phyloP scores from a whole-genome alignment of 129 eudicot species.

The Flaveria ramosissima region DNA sequence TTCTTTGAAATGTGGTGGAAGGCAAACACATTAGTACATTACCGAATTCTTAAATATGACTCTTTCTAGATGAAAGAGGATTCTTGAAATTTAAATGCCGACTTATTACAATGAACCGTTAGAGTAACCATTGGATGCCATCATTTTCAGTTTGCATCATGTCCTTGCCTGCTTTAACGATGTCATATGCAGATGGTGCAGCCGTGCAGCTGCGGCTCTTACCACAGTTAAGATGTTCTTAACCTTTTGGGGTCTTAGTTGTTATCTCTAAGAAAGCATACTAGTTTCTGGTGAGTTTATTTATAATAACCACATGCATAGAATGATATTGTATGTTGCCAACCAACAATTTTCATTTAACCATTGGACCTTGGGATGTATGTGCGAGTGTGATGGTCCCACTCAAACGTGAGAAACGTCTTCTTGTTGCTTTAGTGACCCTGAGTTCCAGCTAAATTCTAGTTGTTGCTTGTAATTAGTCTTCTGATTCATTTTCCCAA shows the following conservation, averaged over 20 bases:
- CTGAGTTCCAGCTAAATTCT: too few species aligned
- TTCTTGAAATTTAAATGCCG: too few species aligned
- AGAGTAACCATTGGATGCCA: background rate
- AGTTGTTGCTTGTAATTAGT: too few species aligned
- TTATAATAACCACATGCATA: background rate
- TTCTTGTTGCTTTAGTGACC: too few species aligned
- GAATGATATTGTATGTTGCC: background rate
- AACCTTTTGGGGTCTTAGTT: background rate
- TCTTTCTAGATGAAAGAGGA: too few species aligned
- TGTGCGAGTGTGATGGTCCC: background rate
- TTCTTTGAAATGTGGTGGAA: too few species aligned
- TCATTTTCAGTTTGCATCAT: background rate
- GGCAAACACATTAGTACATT: too few species aligned
- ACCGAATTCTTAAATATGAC: too few species aligned
- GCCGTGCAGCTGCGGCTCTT: slow-evolving; percentile 47
- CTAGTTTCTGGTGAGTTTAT: background rate
- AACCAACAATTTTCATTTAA: background rate
- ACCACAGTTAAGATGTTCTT: slow-evolving; percentile 39
- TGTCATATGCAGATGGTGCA: slow-evolving; percentile 54
- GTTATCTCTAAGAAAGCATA: background rate
- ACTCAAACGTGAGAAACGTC: too few species aligned
- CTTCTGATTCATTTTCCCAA: too few species aligned
- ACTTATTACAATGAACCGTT: too few species aligned
- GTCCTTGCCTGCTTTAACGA: slow-evolving; percentile 29
- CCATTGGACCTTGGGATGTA: too few species aligned